Evolutionary conservation across 441 rosid genomes (phyloP), one percentile per base, ranked within the genome.

Genomic region (Adansonia madagascariensis): DNA sequence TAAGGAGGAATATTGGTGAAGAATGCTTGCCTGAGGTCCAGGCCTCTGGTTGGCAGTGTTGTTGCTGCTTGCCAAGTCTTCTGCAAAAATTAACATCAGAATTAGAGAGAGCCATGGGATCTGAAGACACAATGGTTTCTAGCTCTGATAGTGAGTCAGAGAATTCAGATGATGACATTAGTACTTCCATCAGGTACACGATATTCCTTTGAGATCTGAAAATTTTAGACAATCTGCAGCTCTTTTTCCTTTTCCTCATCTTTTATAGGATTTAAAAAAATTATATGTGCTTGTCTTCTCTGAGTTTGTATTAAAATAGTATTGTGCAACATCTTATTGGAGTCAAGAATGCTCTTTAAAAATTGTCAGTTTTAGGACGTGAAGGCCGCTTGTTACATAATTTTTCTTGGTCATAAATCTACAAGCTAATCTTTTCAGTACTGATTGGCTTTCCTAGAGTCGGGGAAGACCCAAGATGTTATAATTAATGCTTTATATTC

Each of bases 131-230:
- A 44, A 69, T 57, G n/a, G 84, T 75, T 76, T 88, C 88, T 47
- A 93, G 91, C 84, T 91, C 98, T 81, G 98, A 90, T 69, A 87
- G 92, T 77, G 91, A 87, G 78, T 91, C 97, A n/a, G 98, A 87
- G 71, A 85, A 84, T 85, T 88, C 97, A 77, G 96, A 89, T 87
- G 81, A 87, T 14, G 95, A 86, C 81, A 81, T 65, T 35, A 80
- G 71, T 74, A 85, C 77, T 82, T 73, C 86, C 78, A 61, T 85
- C 78, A 91, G 99, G 99, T 95, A 83, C 43, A 4, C 24, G 27
- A 71, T 39, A 2, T 55, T 78, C 55, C 35, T 81, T 75, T 12
- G 24, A 53, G 14, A 75, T 63, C 14, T 57, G 53, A 57, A 56
- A 73, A 11, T 72, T 66, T 6, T 56, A 52, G 66, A 55, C 5